Base-by-base conservation (phyloP, 768 basidiomycete genomes). In the Boletus rufocinnamomeus region DNA sequence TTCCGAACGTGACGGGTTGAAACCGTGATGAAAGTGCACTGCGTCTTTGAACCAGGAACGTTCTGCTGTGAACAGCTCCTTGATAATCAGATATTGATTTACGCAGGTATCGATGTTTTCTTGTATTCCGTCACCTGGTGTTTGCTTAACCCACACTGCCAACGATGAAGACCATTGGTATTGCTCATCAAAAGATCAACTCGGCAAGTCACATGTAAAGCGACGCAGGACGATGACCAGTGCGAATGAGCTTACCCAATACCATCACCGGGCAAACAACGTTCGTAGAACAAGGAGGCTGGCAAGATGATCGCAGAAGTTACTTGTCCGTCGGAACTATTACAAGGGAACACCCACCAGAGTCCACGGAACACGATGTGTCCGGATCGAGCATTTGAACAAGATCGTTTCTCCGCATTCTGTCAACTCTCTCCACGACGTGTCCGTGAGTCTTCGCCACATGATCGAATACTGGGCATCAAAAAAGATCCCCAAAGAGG, bases 61-160 rank as follows among this genome's bases (percentile, higher is more conserved):
- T 52, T 41, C 11, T 17, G 21, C 21, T 1, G 38, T 5, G 54
- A 17, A 66, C 19, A 54, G 58, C 54, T 58, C 50, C 47, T 40
- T 58, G 55, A 66, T 60, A 51, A 54, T 59, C 47, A 34, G 44
- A 54, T 51, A 10, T 37, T 37, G 50, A 52, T 52, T 41, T 47
- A 10, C 10, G 4, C 11, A 30, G 37, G 25, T 30, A 11, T n/a
- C 38, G 27, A 48, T 13, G 7, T 2, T 19, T 27, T 49, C 10
- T 27, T 50, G 43, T 45, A n/a, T 21, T 34, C 21, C 4, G 27
- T 28, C 14, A 25, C 16, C 13, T 40, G 25, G 25, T 34, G 28
- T 17, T 52, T 37, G 23, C 30, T 50, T 30, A 6, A 46, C 10
- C 23, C 9, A 16, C 16, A 35, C 19, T 23, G 23, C 30, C 34